Base-by-base conservation (phyloP, 2,329 filamentous ascomycete genomes). In the Pseudopyricularia cyperi region DNA sequence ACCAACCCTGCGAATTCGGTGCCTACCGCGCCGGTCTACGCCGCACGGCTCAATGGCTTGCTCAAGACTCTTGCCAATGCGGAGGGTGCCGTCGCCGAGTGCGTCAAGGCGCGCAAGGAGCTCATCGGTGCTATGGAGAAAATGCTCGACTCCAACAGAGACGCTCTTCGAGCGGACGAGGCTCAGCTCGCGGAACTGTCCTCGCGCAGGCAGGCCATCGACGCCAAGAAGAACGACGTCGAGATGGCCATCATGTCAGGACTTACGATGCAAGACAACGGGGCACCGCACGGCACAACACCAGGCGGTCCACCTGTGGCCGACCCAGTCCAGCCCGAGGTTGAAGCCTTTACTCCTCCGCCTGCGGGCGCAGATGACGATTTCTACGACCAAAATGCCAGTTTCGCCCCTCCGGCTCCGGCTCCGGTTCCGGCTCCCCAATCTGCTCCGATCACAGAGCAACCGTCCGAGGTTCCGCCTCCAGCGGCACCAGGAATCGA, bases 241-340 rank as follows among this genome's bases (percentile, higher is more conserved):
- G 93, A 98, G 66, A 81, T 91, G 57, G 84, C 81, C 48, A 97
- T 98, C 58, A 89, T 98, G 77, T 81, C 85, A 50, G 88, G 87
- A 8, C 76, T 95, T 22, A 75, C 67, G 55, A 28, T 39, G 24
- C 49, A 51, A 32, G 49, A 39, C 8, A 44, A 51, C 28, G 35
- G 26, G 15, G 39, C 37, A 22, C 15, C 33, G 15, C 32, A 35
- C 14, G 32, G 47, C 4, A 17, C 28, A 7, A 85, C 88, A 57
- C 79, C 80, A 12, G 80, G 82, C 55, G 82, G 88, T 33, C 17
- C 44, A 26, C 90, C 91, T 1, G 82, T 90, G 58, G 76, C 95
- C 53, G 91, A 97, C 66, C 49, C 32, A 9, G 86, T 61, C 0
- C 35, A 39, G 28, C 49, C 49, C 37, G 24, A 44, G 37, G 35